A percentile compares a stretch with the other conserved stretches of the same genome.
Conservation (phyloP, 1,284 basidiomycete genomes). For the Puccinia horiana region DNA sequence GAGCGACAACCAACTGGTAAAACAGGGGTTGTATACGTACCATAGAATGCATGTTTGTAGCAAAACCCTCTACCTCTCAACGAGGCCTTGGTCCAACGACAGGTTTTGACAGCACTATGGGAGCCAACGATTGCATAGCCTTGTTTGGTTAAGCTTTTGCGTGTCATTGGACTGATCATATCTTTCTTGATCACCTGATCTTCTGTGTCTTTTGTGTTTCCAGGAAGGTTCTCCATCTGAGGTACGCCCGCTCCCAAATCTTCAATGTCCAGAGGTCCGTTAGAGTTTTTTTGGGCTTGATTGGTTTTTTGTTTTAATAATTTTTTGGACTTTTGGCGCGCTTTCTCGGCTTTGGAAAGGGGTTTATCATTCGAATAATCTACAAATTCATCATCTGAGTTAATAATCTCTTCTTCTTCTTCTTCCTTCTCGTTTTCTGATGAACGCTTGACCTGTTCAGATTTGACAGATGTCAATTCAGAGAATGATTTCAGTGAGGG, state of each 20-base stretch:
- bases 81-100: slow-evolving; percentile 50
- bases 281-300: background rate
- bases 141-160: slow-evolving; percentile 50
- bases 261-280: slow-evolving; percentile 38
- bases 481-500: slow-evolving; percentile 25
- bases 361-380: slow-evolving; percentile 27
- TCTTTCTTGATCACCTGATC: slow-evolving; percentile 30
- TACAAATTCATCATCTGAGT: slow-evolving; percentile 30
- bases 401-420: slow-evolving; percentile 23
- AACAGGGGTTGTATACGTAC: background rate
- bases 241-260: slow-evolving; percentile 46
- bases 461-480: slow-evolving; percentile 20
- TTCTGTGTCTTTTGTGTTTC: background rate
- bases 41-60: slow-evolving; percentile 51
- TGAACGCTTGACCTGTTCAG: background rate
- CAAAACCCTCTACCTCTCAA: slow-evolving; percentile 50
- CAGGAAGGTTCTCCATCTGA: background rate
- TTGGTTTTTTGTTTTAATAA: background rate
- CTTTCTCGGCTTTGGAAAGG: slow-evolving; percentile 35
- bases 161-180: slow-evolving; percentile 49
- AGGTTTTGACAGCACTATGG: slow-evolving; percentile 51
- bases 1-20: background rate
- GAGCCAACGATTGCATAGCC: slow-evolving; percentile 50
- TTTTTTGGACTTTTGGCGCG: slow-evolving; percentile 36
- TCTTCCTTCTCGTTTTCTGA: slow-evolving; percentile 29